phyloP scores from a whole-genome alignment of 2,329 filamentous ascomycete species.

The Chalara sp. region DNA sequence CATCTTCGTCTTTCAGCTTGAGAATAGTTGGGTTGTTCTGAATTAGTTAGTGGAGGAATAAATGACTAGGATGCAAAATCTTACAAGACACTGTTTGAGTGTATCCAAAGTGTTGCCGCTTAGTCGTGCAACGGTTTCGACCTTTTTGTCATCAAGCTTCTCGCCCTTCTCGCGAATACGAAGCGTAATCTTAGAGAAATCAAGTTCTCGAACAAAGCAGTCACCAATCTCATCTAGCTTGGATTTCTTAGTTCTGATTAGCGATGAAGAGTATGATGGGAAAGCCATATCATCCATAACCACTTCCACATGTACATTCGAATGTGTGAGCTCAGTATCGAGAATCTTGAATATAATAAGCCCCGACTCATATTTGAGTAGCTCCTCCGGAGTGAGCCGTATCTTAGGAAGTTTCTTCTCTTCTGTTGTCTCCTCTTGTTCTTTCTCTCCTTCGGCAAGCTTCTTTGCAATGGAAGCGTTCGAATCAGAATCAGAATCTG shows the following conservation, averaged over 20 bases:
- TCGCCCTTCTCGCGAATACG: constrained; percentile 77
- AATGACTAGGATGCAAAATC: constrained; percentile 23
- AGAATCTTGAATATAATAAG: constrained; percentile 91
- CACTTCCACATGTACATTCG: constrained; percentile 73
- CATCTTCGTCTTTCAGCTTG: constrained; percentile 71
- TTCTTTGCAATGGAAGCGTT: constrained; percentile 16
- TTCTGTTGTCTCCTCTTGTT: constrained; percentile 37
- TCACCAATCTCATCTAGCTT: constrained; percentile 91
- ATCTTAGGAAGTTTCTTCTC: constrained; percentile 65
- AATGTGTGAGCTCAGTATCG: constrained; percentile 76
- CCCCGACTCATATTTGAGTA: constrained; percentile 82
- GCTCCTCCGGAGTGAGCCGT: constrained; percentile 69
- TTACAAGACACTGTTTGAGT: constrained; percentile 77
- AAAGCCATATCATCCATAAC: constrained; percentile 93
- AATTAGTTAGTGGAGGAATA: constrained; percentile 8
- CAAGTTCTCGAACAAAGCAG: constrained; percentile 93
- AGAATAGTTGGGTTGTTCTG: constrained; percentile 86
- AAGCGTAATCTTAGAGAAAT: constrained; percentile 88
- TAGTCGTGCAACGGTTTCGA: constrained; percentile 74
- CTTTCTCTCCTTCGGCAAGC: constrained; percentile 25
- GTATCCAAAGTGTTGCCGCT: constrained; percentile 81
- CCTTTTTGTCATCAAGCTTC: constrained; percentile 59
- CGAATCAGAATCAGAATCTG: constrained; percentile 13
- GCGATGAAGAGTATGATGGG: constrained; percentile 77
- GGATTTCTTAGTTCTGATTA: constrained; percentile 59